phyloP scores from a whole-genome alignment of 495 filamentous ascomycete species.

The Penicillium canescens region DNA sequence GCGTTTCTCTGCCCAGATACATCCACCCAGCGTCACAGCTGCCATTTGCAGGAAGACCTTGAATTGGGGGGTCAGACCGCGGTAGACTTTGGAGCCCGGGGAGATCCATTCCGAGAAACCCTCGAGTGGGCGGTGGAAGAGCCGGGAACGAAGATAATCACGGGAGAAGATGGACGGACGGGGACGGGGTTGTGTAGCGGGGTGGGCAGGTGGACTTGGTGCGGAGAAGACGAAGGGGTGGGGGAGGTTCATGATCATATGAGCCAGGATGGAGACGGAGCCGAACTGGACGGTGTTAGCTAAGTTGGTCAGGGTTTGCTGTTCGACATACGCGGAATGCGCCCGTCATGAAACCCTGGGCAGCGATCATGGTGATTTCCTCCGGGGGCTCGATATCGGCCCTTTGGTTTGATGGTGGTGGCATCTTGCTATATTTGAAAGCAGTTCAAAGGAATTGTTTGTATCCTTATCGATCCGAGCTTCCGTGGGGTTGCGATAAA shows the following conservation, averaged over 20 bases:
- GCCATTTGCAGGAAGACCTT: slow-evolving; percentile 91
- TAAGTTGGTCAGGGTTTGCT: not conserved
- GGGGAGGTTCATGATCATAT: slow-evolving; percentile 48
- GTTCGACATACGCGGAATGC: slow-evolving; percentile 41
- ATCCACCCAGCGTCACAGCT: slow-evolving; percentile 81
- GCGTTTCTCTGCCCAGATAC: slow-evolving; percentile 78
- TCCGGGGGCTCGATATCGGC: slow-evolving; percentile 41
- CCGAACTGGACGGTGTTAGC: slow-evolving; percentile 35
- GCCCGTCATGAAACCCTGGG: slow-evolving; percentile 46
- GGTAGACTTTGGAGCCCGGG: slow-evolving; percentile 67
- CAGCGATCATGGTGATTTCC: slow-evolving; percentile 41
- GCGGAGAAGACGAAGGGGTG: slow-evolving; percentile 46
- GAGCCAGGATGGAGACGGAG: slow-evolving; percentile 48
- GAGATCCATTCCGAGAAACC: slow-evolving; percentile 48
- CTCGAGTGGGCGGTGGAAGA: slow-evolving; percentile 46
- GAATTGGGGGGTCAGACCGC: slow-evolving; percentile 83
- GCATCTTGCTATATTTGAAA: slow-evolving; percentile 29
- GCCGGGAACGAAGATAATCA: slow-evolving; percentile 34
- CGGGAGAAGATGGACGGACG: slow-evolving; percentile 38
- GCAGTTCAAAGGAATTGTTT: not conserved
- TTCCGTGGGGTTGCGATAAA: no score
- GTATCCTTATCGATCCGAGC: no score
- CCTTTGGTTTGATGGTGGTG: slow-evolving; percentile 38
- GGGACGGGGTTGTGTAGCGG: slow-evolving; percentile 19
- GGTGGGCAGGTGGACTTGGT: slow-evolving; percentile 18